Conservation (phyloP, 352 stramenopile genomes). For the Lagenidium giganteum region DNA sequence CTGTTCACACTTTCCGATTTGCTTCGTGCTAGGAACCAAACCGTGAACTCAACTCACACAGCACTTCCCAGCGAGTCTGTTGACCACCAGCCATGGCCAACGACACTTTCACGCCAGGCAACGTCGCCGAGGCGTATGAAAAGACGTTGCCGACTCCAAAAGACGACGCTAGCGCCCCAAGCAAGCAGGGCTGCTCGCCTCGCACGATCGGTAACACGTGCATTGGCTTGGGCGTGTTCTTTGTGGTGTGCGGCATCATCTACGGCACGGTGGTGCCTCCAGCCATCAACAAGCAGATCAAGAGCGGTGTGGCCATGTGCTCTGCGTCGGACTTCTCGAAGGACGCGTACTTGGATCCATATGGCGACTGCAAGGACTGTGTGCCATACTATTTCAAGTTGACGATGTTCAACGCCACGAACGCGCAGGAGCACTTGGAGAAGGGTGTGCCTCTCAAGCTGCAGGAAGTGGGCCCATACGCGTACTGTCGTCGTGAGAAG, state of each 20-base stretch:
- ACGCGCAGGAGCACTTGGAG: slow-evolving; percentile 51
- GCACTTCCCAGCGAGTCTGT: too few relatives aligned
- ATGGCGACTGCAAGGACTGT: slow-evolving; percentile 74
- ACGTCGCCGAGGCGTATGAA: not conserved
- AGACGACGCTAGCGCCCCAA: too few relatives aligned
- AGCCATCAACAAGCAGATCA: slow-evolving; percentile 32
- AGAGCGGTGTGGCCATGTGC: slow-evolving; percentile 41
- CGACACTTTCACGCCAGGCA: too few relatives aligned
- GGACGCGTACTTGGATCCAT: slow-evolving; percentile 40
- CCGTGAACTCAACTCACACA: too few relatives aligned
- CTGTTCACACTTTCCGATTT: too few relatives aligned
- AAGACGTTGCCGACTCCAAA: not conserved
- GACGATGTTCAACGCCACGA: slow-evolving; percentile 74
- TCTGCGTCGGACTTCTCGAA: slow-evolving; percentile 29
- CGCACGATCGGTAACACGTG: slow-evolving; percentile 25
- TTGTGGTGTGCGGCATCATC: slow-evolving; percentile 40
- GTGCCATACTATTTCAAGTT: slow-evolving; percentile 66
- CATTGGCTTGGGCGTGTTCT: slow-evolving; percentile 27
- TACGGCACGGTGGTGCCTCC: slow-evolving; percentile 46
- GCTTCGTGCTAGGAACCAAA: too few relatives aligned
- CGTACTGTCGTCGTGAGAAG: slow-evolving; percentile 58
- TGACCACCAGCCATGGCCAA: too few relatives aligned
- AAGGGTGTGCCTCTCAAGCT: slow-evolving; percentile 50
- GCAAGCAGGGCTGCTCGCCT: slow-evolving; percentile 32
- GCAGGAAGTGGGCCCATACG: slow-evolving; percentile 62